These are phyloP conservation scores for Trypanosoma platydactyli DNA, from an alignment of 208 protist genomes.

Conservation along the genomic window DNA sequence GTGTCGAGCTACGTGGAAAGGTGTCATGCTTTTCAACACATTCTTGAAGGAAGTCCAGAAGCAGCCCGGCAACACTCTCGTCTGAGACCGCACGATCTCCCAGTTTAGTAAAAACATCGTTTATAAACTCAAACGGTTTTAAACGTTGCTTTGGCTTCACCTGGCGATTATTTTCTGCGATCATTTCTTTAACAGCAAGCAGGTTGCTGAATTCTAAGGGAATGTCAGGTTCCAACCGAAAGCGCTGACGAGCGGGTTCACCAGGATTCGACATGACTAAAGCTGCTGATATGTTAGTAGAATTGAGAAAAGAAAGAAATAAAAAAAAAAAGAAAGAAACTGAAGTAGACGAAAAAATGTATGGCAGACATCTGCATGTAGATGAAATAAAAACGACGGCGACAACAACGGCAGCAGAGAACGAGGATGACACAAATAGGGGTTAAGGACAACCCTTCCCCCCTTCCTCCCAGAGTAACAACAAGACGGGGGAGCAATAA, in stretches of 20 bases:
- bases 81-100: conserved; percentile 33
- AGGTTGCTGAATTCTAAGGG: conserved; percentile 40
- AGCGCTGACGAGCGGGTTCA: conserved; percentile 18
- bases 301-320: conserved; percentile 2
- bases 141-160: conserved; percentile 46
- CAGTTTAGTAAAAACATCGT: conserved; percentile 54
- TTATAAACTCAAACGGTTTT: conserved; percentile 59
- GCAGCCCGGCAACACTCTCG: conserved; percentile 2
- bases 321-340: conserved; percentile 5
- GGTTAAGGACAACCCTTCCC: too few relatives aligned
- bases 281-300: not conserved
- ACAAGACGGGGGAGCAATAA: not conserved
- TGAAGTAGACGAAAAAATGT: conserved; percentile 12
- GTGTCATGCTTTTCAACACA: conserved; percentile 42
- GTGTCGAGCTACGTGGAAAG: conserved; percentile 51
- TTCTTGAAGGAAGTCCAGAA: conserved; percentile 46
- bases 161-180: conserved; percentile 63
- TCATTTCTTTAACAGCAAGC: conserved; percentile 44
- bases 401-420: not conserved
- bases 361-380: too few relatives aligned
- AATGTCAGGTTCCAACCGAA: conserved; percentile 41
- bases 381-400: conserved; percentile 7
- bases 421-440: not conserved
- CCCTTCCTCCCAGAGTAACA: too few relatives aligned
- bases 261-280: conserved; percentile 12